Base-by-base conservation (phyloP, 2,329 filamentous ascomycete genomes). In the Paraconiothyrium sp. region DNA sequence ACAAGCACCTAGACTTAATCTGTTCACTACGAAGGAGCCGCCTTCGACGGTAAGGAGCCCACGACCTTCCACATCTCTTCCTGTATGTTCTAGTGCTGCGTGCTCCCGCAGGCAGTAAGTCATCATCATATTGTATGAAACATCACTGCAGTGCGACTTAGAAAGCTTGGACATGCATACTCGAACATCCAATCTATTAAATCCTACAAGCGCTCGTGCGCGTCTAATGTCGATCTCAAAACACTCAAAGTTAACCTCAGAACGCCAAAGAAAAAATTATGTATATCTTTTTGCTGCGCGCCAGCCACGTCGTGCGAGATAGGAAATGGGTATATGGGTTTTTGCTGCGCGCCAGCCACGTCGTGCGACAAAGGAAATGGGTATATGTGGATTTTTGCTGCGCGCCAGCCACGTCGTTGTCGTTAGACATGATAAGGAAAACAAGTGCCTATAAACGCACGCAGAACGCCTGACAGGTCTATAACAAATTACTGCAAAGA, bases 321-420 rank as follows among this genome's bases (percentile, higher is more conserved):
- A 49, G 49, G 34, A 51, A 39, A 37, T 34, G 27, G 48, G 32
- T 51, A 39, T 24, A 39, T 51, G 34, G n/a, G 8, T 37, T 46
- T 55, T 54, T 41, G 50, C 35, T 43, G 50, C 50, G 50, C 50
- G 50, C 50, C 50, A 43, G 35, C 50, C 43, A 54, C 50, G 49
- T 51, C 49, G 49, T 27, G 46, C 22, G 46, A 48, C 22, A 48
- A 48, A 48, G 10, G 46, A 48, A 30, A 30, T 30, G 5, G 46
- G 46, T 48, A 30, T 48, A 30, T 48, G 9, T 39, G 46, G 22
- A 13, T 48, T 48, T 30, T 30, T 13, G 46, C 24, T 30, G 46
- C 46, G 46, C 46, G 46, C 46, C 46, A 32, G 24, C 46, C 32
- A 48, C 46, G 46, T 52, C 22, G 49, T 41, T 20, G 22, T 41